These are phyloP conservation scores for Fusarium sp. DNA, from an alignment of 2,329 filamentous ascomycete species.

Conservation along the genomic window DNA sequence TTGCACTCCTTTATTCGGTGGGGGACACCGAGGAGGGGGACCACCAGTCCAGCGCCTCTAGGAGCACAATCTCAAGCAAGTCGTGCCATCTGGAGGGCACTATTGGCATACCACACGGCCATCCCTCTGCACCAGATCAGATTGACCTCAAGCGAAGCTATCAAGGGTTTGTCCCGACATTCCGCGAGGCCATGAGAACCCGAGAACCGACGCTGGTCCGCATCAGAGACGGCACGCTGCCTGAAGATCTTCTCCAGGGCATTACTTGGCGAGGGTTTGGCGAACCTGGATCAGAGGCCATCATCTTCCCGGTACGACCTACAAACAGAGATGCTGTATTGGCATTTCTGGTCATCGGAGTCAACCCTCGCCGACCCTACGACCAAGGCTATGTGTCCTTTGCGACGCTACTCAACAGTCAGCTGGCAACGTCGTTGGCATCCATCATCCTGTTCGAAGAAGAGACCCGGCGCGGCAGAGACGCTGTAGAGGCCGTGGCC, in stretches of 20 bases:
- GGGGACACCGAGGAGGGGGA: conserved; percentile 51
- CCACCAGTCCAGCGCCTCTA: conserved; percentile 47
- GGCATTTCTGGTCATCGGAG: conserved; percentile 71
- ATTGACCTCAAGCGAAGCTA: conserved; percentile 49
- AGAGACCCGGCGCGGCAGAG: conserved; percentile 62
- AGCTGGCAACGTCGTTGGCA: conserved; percentile 68
- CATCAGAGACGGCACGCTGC: conserved; percentile 60
- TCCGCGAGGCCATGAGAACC: conserved; percentile 51
- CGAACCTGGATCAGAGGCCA: conserved; percentile 67
- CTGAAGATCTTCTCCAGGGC: conserved; percentile 64
- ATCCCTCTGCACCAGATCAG: conserved; percentile 46
- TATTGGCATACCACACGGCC: conserved; percentile 48
- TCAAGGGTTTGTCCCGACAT: conserved; percentile 49
- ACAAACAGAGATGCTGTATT: conserved; percentile 70
- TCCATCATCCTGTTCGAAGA: conserved; percentile 72
- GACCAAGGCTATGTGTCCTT: conserved; percentile 74
- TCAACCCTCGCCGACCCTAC: conserved; percentile 74
- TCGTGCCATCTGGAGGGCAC: conserved; percentile 50
- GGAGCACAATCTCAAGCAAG: conserved; percentile 49
- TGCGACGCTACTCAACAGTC: conserved; percentile 56
- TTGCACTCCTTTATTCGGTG: conserved; percentile 54
- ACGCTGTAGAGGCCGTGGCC: conserved; percentile 49
- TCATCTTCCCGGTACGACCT: conserved; percentile 72
- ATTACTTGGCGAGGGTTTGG: conserved; percentile 69
- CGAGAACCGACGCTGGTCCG: conserved; percentile 50